Conservation (phyloP, 768 basidiomycete species). For the Panaeolus papilionaceus region DNA sequence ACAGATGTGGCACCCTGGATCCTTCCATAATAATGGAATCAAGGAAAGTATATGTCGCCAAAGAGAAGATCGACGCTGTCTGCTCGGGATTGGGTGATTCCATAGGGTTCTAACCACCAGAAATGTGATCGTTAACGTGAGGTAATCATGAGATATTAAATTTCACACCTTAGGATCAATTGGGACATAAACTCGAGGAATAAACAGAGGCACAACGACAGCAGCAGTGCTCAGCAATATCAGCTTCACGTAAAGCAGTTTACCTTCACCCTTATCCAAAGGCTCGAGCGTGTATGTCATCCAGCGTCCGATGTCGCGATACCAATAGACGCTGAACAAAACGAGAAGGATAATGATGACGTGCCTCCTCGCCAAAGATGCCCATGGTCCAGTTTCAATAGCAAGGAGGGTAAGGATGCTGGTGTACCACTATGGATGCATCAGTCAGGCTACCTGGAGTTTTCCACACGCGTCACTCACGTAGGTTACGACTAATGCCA, state of each 20-base stretch:
- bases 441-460: not conserved
- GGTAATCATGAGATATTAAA: too few species aligned
- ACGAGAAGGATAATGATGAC: conserved; percentile 36
- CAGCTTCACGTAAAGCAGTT: conserved; percentile 55
- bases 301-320: conserved; percentile 65
- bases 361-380: conserved; percentile 32
- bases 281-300: conserved; percentile 52
- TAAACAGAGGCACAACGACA: conserved; percentile 55
- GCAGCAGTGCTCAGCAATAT: conserved; percentile 48
- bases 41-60: conserved; percentile 56
- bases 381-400: conserved; percentile 34
- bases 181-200: conserved; percentile 60
- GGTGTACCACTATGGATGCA: conserved; percentile 12
- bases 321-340: conserved; percentile 50
- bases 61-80: conserved; percentile 53
- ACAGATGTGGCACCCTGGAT: conserved; percentile 48
- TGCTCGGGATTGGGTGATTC: conserved; percentile 52
- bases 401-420: conserved; percentile 3
- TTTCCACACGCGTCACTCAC: conserved; percentile 14
- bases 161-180: conserved; percentile 50
- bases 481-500: conserved; percentile 16
- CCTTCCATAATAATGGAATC: conserved; percentile 57
- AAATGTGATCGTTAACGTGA: not conserved
- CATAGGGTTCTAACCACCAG: conserved; percentile 37
- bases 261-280: conserved; percentile 49